Evolutionary conservation across 306 rosid genomes (phyloP).

Genomic region (Casuarina equisetifolia): DNA sequence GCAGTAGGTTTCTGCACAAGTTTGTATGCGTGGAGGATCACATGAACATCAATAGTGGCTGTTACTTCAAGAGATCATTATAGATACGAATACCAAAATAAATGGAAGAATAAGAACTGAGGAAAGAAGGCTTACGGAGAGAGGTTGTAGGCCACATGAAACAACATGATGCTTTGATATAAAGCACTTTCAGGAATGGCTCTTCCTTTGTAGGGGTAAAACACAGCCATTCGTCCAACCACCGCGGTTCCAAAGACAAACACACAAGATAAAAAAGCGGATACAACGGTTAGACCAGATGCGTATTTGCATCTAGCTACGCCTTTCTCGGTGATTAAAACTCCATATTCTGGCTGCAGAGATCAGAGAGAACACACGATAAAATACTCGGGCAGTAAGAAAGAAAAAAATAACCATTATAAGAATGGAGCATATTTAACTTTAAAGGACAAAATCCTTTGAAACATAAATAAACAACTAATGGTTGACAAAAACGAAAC

Average conservation of each 20-base stretch:
- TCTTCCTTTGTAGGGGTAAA: constrained; percentile 76
- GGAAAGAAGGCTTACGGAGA: not conserved
- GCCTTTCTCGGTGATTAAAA: constrained; percentile 35
- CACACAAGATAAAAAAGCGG: constrained; percentile 60
- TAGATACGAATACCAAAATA: too few relatives aligned
- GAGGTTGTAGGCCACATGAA: constrained; percentile 48
- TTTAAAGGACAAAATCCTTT: not conserved
- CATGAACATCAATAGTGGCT: not conserved
- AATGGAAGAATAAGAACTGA: not conserved
- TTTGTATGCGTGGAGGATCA: not conserved
- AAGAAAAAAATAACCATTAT: not conserved
- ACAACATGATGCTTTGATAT: constrained; percentile 51
- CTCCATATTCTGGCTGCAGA: constrained; percentile 72
- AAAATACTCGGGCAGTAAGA: not conserved
- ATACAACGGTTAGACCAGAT: constrained; percentile 53
- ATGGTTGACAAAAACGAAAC: not conserved
- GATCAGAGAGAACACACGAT: constrained; percentile 2
- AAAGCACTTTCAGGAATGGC: constrained; percentile 55
- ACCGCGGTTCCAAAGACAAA: constrained; percentile 57
- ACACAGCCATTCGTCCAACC: constrained; percentile 52
- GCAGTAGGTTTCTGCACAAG: not conserved
- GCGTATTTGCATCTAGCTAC: constrained; percentile 64
- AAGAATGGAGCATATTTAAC: not conserved
- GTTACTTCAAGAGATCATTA: not conserved
- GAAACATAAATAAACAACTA: not conserved